Evolutionary conservation across 179 eudicot genomes (phyloP).

Genomic region (Carnegiea gigantea): DNA sequence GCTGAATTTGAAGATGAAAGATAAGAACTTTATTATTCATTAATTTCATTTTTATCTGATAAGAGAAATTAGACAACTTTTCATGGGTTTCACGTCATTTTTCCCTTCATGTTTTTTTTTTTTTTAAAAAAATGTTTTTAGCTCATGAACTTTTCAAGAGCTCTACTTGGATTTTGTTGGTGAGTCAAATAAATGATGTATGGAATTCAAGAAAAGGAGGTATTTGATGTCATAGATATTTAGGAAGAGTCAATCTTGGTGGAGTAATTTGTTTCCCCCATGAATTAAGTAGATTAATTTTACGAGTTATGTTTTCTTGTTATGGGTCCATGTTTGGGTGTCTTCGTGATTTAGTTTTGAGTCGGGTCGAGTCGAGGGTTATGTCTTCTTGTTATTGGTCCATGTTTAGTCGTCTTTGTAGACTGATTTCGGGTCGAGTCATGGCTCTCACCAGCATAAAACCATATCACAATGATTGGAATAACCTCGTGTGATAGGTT

Average conservation of each 20-base stretch:
- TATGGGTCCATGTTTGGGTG: too few relatives aligned
- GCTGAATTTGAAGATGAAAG: too few relatives aligned
- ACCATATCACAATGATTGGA: not conserved
- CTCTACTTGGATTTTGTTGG: not conserved
- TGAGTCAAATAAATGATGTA: not conserved
- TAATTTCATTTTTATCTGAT: not conserved
- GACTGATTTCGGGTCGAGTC: not conserved
- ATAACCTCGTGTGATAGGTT: constrained; percentile 11
- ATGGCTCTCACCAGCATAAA: not conserved
- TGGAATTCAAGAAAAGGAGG: too few relatives aligned
- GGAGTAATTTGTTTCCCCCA: constrained; percentile 18
- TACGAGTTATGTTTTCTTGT: not conserved
- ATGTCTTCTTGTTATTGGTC: not conserved
- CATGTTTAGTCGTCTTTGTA: not conserved
- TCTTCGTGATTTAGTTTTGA: not conserved
- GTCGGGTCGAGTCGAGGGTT: too few relatives aligned
- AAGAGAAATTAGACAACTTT: not conserved
- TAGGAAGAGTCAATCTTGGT: not conserved
- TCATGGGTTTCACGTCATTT: not conserved
- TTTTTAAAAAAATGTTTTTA: too few relatives aligned
- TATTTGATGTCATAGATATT: not conserved
- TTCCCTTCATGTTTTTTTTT: not conserved
- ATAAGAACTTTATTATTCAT: not conserved
- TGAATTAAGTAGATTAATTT: not conserved
- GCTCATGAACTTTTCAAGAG: not conserved